phyloP scores from a whole-genome alignment of 306 rosid species.

The Pyrus communis region DNA sequence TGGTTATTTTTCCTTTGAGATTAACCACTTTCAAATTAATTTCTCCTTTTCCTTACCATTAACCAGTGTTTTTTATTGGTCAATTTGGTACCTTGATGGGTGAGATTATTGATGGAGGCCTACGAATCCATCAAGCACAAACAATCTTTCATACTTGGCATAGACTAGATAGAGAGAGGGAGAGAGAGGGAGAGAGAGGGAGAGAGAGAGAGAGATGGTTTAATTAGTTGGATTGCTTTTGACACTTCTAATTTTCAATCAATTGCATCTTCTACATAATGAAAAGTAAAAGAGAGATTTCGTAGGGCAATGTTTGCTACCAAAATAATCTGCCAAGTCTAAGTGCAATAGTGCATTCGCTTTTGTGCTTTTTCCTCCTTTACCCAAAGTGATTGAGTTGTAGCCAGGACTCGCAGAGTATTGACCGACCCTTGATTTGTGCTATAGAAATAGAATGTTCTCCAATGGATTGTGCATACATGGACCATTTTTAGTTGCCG shows the following conservation, averaged over 20 bases:
- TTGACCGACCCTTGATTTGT: constrained; percentile 21
- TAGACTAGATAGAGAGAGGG: constrained; percentile 9
- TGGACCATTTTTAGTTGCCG: neutral
- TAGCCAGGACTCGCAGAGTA: constrained; percentile 8
- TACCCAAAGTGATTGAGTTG: constrained; percentile 13
- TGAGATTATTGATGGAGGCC: constrained; percentile 3
- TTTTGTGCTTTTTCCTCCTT: neutral
- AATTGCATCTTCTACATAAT: constrained; percentile 21
- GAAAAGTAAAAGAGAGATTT: constrained; percentile 23
- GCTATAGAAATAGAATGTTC: constrained; percentile 20
- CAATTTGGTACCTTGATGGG: constrained; percentile 7
- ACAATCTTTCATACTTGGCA: constrained; percentile 15
- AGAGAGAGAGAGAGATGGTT: neutral
- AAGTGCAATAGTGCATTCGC: neutral
- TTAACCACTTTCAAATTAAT: too few relatives aligned
- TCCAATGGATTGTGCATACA: neutral
- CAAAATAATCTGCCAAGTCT: constrained; percentile 21
- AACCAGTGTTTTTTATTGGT: neutral
- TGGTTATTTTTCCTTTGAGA: neutral
- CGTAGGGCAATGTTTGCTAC: constrained; percentile 27
- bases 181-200: neutral
- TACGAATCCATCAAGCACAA: constrained; percentile 20
- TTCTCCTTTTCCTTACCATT: neutral
- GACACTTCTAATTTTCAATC: constrained; percentile 11
- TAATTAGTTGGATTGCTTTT: neutral